Base-by-base conservation (phyloP, 2,329 filamentous ascomycete species). In the Nigrospora oryzae region DNA sequence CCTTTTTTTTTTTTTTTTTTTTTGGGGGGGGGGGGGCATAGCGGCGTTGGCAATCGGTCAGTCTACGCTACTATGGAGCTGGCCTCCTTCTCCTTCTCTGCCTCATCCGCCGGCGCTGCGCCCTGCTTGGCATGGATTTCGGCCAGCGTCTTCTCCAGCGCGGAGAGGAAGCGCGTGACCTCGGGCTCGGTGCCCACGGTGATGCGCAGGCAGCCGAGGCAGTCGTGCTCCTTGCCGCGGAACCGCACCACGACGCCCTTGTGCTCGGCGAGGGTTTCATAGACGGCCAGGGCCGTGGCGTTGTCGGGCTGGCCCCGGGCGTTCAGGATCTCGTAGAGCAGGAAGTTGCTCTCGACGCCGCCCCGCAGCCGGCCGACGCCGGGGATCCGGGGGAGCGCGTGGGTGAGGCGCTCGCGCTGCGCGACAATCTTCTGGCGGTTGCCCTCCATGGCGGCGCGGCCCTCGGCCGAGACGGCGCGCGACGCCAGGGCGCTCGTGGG, bases 191-290 rank as follows among this genome's bases (percentile, higher is more conserved):
- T 97, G 14, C 93, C 93, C 12, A 98, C 81, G 0, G 93, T 98
- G 53, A 97, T 88, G 45, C 93, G 79, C 62, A 98, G 66, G 58
- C 91, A 96, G 0, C 91, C 93, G 36, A 83, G 64, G 61, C 93
- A 98, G 5, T 90, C 91, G 52, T 86, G 73, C 70, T 98, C 93
- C 68, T 90, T 94, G 40, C 93, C 93, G 55, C 93, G 75, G 65
- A 97, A 98, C 44, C 93, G 75, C 4, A 97, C 91, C 7, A 98
- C 90, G 0, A 98, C 91, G 1, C 91, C 89, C 61, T 81, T 83
- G 36, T 81, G 77, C 71, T 95, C 89, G 1, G 93, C 93, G 56
- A 98, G 73, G 30, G 71, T 74, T 67, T 94, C 82, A 63, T 98
- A 98, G 8, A 91, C 84, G 11, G 79, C 80, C 56, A 90, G 63